These are phyloP conservation scores for Cladosporium halotolerans DNA, from an alignment of 2,329 filamentous ascomycete genomes.

Conservation along the genomic window DNA sequence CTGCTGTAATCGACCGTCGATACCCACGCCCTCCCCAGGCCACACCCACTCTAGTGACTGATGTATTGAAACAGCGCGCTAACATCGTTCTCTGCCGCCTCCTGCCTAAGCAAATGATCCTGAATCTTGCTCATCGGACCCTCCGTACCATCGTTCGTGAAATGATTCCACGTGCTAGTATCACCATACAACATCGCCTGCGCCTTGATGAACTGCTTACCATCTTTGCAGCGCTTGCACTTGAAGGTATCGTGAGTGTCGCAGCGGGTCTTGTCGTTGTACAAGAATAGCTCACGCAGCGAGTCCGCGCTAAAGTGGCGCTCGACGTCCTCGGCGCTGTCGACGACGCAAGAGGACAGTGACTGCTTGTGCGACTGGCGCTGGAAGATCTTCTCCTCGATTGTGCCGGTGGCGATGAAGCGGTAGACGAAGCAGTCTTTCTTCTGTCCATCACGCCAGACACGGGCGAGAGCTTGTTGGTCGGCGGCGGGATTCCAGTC, in stretches of 20 bases:
- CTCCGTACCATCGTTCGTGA: slow-evolving; percentile 65
- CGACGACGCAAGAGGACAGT: slow-evolving; percentile 90
- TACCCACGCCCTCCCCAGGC: neutral
- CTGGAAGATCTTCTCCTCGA: slow-evolving; percentile 99
- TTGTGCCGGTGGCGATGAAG: slow-evolving; percentile 97
- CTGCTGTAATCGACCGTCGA: slow-evolving; percentile 5
- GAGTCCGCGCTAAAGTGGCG: slow-evolving; percentile 91
- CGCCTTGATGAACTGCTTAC: slow-evolving; percentile 80
- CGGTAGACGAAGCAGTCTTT: slow-evolving; percentile 99
- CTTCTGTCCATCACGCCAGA: slow-evolving; percentile 98
- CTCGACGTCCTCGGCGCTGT: slow-evolving; percentile 94
- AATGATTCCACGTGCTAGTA: slow-evolving; percentile 99
- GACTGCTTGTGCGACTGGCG: slow-evolving; percentile 97
- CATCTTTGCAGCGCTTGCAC: slow-evolving; percentile 82
- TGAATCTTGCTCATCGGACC: slow-evolving; percentile 70
- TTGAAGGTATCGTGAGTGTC: slow-evolving; percentile 99
- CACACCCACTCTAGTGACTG: slow-evolving; percentile 56
- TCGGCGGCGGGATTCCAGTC: slow-evolving; percentile 95
- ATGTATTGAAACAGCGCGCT: slow-evolving; percentile 99
- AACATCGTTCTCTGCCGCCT: slow-evolving; percentile 69
- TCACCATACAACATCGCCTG: slow-evolving; percentile 95
- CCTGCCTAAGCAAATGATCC: slow-evolving; percentile 82
- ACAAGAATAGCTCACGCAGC: slow-evolving; percentile 89
- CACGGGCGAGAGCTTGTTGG: slow-evolving; percentile 91
- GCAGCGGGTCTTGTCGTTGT: slow-evolving; percentile 73